Conservation (phyloP, 2,329 filamentous ascomycete genomes). For the Fusarium pininemorale region DNA sequence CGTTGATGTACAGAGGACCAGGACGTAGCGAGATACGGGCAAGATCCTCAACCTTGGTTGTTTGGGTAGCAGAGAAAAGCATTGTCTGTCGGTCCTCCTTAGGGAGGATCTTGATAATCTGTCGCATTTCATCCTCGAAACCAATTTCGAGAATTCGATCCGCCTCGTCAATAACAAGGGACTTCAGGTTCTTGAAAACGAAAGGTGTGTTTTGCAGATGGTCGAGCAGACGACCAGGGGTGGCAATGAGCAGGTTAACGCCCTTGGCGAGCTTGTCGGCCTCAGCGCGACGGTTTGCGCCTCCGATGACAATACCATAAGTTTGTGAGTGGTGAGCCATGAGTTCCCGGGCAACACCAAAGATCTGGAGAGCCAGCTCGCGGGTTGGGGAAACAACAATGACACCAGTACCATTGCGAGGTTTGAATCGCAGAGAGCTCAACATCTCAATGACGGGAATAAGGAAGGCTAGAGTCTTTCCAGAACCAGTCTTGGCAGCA, state of each 20-base stretch:
- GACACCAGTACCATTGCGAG: conserved; percentile 90
- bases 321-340: conserved; percentile 95
- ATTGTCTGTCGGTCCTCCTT: conserved; percentile 90
- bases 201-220: conserved; percentile 95
- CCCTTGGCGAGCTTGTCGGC: conserved; percentile 94
- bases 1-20: conserved; percentile 95
- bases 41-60: conserved; percentile 97
- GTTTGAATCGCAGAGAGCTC: conserved; percentile 89
- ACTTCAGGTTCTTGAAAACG: conserved; percentile 90
- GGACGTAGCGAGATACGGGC: conserved; percentile 91
- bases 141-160: conserved; percentile 96
- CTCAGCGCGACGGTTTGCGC: conserved; percentile 89
- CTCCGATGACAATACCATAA: conserved; percentile 95
- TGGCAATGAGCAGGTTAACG: conserved; percentile 93
- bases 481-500: conserved; percentile 94
- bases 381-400: conserved; percentile 93
- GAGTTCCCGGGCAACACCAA: conserved; percentile 91
- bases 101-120: conserved; percentile 94
- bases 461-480: conserved; percentile 94
- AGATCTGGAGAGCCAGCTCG: conserved; percentile 94
- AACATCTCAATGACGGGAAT: conserved; percentile 96
- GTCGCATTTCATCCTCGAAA: conserved; percentile 98
- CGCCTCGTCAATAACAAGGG: conserved; percentile 94
- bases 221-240: conserved; percentile 90
- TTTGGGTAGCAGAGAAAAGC: conserved; percentile 99